These are phyloP conservation scores for Tephrocybe sp. DNA, from an alignment of 768 basidiomycete genomes.

Conservation along the genomic window DNA sequence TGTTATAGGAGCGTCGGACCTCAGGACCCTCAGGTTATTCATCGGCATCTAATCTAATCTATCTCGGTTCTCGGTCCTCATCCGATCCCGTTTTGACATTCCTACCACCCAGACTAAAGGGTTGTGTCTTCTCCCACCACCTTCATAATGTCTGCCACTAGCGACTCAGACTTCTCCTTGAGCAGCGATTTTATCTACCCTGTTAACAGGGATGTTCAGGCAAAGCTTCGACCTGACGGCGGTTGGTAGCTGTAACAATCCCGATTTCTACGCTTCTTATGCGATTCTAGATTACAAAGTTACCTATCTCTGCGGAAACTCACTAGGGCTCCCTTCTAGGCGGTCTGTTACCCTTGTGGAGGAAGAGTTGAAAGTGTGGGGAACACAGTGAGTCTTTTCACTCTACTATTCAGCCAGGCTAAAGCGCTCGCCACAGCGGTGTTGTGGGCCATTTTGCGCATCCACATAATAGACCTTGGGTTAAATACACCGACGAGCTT, in stretches of 20 bases:
- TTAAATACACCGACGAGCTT: constrained; percentile 69
- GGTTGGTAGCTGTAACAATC: constrained; percentile 28
- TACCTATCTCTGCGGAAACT: constrained; percentile 95
- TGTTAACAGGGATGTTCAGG: constrained; percentile 49
- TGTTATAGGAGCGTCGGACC: neutral
- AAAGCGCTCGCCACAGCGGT: constrained; percentile 48
- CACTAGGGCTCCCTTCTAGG: constrained; percentile 81
- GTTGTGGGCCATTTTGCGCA: constrained; percentile 91
- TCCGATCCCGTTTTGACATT: constrained; percentile 9
- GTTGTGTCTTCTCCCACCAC: constrained; percentile 4
- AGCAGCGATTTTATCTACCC: constrained; percentile 59
- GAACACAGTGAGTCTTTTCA: constrained; percentile 48
- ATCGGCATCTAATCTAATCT: constrained; percentile 21
- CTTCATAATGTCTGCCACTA: constrained; percentile 8
- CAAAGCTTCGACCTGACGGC: constrained; percentile 35
- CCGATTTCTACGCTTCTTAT: constrained; percentile 4
- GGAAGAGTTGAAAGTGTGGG: constrained; percentile 88
- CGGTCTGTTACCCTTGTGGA: constrained; percentile 69
- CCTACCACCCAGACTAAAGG: neutral
- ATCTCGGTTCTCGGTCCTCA: neutral
- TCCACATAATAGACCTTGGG: constrained; percentile 84
- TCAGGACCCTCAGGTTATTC: neutral
- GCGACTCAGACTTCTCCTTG: constrained; percentile 32
- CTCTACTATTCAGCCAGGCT: constrained; percentile 15
- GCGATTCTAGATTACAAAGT: constrained; percentile 47